Conservation (phyloP, 1,139 yeast genomes). For the Casaregolazyma lundiana region DNA sequence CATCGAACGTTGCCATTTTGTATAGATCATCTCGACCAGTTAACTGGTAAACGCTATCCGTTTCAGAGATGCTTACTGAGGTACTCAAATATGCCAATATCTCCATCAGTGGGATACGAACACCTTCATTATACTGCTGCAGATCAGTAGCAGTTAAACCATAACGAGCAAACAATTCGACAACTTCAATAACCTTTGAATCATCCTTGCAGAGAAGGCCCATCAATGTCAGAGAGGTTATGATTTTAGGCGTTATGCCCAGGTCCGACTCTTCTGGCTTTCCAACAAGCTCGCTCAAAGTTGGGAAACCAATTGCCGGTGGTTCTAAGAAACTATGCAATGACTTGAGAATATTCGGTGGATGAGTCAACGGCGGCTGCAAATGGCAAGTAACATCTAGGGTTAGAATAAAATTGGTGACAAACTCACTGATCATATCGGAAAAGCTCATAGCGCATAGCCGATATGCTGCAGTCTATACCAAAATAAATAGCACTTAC, state of each 20-base stretch:
- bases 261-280: conserved; percentile 56
- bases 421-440: too few relatives aligned
- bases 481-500: conserved; percentile 8
- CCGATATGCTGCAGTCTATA: conserved; percentile 28
- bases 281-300: conserved; percentile 46
- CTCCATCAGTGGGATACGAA: conserved; percentile 56
- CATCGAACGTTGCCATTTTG: conserved; percentile 6
- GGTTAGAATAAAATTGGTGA: too few relatives aligned
- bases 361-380: conserved; percentile 22
- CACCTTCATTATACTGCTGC: conserved; percentile 71
- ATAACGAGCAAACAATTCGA: conserved; percentile 55
- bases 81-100: conserved; percentile 24
- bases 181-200: conserved; percentile 43
- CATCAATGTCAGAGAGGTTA: conserved; percentile 8
- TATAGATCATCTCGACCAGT: conserved; percentile 64
- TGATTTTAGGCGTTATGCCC: conserved; percentile 14
- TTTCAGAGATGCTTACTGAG: not conserved
- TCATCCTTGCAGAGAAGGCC: conserved; percentile 43
- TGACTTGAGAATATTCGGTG: conserved; percentile 23
- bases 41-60: conserved; percentile 45
- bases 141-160: conserved; percentile 49
- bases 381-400: conserved; percentile 36
- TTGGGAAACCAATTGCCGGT: conserved; percentile 18
- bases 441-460: conserved; percentile 38
- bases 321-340: conserved; percentile 17